Evolutionary conservation across 2,329 filamentous ascomycete species (phyloP), one percentile per base, ranked within the genome.

Genomic region (Fusarium clavum): DNA sequence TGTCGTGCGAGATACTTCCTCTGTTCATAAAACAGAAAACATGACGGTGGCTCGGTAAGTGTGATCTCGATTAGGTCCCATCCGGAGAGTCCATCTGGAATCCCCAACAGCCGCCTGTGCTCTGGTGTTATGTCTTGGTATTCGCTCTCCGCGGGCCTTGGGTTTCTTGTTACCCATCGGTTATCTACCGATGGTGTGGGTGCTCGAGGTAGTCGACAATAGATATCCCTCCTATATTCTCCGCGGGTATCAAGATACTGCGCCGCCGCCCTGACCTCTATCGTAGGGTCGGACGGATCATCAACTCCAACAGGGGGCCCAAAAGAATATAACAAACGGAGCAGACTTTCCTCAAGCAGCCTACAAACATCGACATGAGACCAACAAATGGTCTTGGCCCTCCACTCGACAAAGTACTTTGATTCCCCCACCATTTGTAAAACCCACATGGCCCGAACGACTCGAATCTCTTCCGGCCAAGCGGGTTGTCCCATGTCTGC

Each of bases 381-480:
- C 57, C 57, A 59, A 12, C 5, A 10, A 34, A 10, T 34, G 16
- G 32, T 18, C 32, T 10, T 8, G 8, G 32, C 9, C 16, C 8
- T 20, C 24, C 1, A 1, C 53, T 45, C 24, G 32, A 41, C 18
- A 8, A 10, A 10, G 8, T 10, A 29, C 5, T 51, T 27, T 8
- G 69, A 43, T 12, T 74, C 69, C 2, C 70, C 60, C 6, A 61
- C 46, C 14, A 73, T 11, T 14, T 75, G 69, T 14, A 70, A 53
- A 5, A 58, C 14, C 72, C 71, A 75, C 10, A 73, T 16, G 30
- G 69, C 71, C 8, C 73, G 71, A 9, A 61, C 13, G 25, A 38
- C 72, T n/a, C 73, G 62, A 71, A 75, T 75, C n/a, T 72, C 71
- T 34, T 75, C 72, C 4, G 72, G 61, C 71, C 71, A 73, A 29